Evolutionary conservation across 345 rosid species (phyloP), one percentile per base, ranked within the genome.

Genomic region (Toxicodendron radicans): DNA sequence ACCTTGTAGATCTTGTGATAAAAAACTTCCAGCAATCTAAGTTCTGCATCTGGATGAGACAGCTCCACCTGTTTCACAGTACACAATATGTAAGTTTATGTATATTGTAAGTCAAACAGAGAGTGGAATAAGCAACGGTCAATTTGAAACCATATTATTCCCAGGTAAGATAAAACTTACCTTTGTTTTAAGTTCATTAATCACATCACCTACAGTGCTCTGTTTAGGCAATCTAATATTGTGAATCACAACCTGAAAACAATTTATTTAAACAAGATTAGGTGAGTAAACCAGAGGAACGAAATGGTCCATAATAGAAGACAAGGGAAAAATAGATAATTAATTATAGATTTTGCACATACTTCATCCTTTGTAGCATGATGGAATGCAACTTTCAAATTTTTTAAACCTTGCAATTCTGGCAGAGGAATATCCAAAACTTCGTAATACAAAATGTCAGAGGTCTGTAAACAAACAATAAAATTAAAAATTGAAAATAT

Each of bases 391-490:
- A 95, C 97, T 89, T 95, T 95, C 62, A 95, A 79, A 79, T 84
- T 95, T 79, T 93, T 95, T 45, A 95, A 83, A 65, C 97, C 97
- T 87, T 93, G 97, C 82, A 93, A 75, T 81, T 95, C 98, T 49
- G 98, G 98, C 66, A 96, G 92, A 79, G 99, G 99, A 72, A 93
- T 90, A 83, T 96, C 99, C 93, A 96, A 79, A 67, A 96, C 91
- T 88, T 96, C 99, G 76, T 91, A 96, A 73, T 96, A 96, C 87
- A 96, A 83, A 66, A 96, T 90, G 78, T 93, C 98, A 68, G 95
- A 89, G 54, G 90, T 89, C 99, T 96, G 94, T 72, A 64, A 77
- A 51, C 73, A 81, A 62, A 64, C 24, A 77, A 78, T 73, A 58
- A 35, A 74, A 16, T 11, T 59, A 23, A 65, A 66, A 53, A 66